phyloP scores from a whole-genome alignment of 495 filamentous ascomycete genomes.

The Mytilinidion resinicola region DNA sequence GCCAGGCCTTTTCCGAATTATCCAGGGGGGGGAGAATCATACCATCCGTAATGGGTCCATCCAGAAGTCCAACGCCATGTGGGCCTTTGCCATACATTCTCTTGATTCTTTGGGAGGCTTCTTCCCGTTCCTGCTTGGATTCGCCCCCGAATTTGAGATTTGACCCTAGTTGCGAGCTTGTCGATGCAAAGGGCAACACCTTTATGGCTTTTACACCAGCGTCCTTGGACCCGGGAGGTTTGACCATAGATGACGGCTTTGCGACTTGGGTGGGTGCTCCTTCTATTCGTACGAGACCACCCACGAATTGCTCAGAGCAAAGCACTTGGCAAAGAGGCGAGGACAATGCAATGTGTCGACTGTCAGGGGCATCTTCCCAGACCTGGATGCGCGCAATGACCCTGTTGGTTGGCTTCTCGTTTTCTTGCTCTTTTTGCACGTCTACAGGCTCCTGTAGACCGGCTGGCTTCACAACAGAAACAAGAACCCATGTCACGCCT shows the following conservation, averaged over 20 bases:
- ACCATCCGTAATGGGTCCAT: conserved; percentile 84
- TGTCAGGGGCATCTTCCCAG: conserved; percentile 86
- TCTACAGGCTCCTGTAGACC: conserved; percentile 70
- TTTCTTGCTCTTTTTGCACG: conserved; percentile 54
- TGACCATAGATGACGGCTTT: conserved; percentile 43
- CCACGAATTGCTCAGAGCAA: conserved; percentile 64
- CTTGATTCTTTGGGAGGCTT: conserved; percentile 51
- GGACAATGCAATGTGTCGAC: conserved; percentile 70
- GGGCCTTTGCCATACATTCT: conserved; percentile 49
- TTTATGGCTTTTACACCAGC: conserved; percentile 47
- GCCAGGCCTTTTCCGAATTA: conserved; percentile 44
- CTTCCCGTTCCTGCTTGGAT: conserved; percentile 66
- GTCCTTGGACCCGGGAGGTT: conserved; percentile 36
- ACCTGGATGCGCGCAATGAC: conserved; percentile 65
- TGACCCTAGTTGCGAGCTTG: conserved; percentile 46
- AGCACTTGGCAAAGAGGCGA: conserved; percentile 65
- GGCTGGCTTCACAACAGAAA: conserved; percentile 73
- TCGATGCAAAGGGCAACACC: conserved; percentile 66
- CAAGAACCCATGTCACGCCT: conserved; percentile 63
- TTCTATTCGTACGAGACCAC: conserved; percentile 81
- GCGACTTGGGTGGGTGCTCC: conserved; percentile 57
- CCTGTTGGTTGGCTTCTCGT: conserved; percentile 57
- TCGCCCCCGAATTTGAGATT: conserved; percentile 86
- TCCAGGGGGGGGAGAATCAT: conserved; percentile 54
- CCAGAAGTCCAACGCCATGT: conserved; percentile 58